Percentiles rank a stretch among this genome's conserved stretches.
phyloP scores from a whole-genome alignment of 805 yeast species.

The Saccharomycopsis oosterbeekiorum region DNA sequence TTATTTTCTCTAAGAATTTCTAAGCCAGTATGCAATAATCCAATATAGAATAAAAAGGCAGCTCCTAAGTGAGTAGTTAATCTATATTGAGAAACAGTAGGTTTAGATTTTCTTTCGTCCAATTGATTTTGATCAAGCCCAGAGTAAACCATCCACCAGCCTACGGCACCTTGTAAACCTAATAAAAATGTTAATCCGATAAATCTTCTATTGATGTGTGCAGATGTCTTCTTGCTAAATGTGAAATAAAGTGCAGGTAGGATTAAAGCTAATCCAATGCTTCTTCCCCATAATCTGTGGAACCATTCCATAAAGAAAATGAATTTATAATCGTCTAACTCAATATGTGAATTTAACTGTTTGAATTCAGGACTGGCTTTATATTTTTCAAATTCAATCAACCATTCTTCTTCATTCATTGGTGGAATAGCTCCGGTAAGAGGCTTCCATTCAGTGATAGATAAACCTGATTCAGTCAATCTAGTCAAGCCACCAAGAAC shows the following conservation, averaged over 20 bases:
- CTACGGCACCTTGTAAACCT: conserved; percentile 91
- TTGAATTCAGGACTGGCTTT: conserved; percentile 83
- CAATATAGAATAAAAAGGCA: conserved; percentile 78
- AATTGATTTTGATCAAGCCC: conserved; percentile 79
- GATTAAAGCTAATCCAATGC: conserved; percentile 75
- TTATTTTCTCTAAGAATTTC: conserved; percentile 68
- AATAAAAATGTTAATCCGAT: conserved; percentile 65
- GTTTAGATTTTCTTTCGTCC: conserved; percentile 75
- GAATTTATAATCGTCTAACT: conserved; percentile 86
- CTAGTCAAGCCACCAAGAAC: conserved; percentile 95
- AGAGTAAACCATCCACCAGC: conserved; percentile 99
- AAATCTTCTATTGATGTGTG: conserved; percentile 56
- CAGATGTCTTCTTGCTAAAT: conserved; percentile 51
- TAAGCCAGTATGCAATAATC: conserved; percentile 85
- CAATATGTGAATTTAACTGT: conserved; percentile 79
- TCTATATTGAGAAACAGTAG: conserved; percentile 95
- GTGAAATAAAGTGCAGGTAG: conserved; percentile 82
- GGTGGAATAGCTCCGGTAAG: conserved; percentile 95
- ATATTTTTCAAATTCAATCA: conserved; percentile 70
- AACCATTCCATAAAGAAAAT: conserved; percentile 97
- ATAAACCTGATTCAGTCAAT: conserved; percentile 88
- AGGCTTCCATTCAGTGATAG: conserved; percentile 98
- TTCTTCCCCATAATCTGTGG: conserved; percentile 86
- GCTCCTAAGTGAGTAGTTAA: conserved; percentile 90
- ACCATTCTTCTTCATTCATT: conserved; percentile 71